Evolutionary conservation across 371 early-diverging fungal genomes (phyloP), one percentile per base, ranked within the genome.

Genomic region (Actinomortierella ambigua): DNA sequence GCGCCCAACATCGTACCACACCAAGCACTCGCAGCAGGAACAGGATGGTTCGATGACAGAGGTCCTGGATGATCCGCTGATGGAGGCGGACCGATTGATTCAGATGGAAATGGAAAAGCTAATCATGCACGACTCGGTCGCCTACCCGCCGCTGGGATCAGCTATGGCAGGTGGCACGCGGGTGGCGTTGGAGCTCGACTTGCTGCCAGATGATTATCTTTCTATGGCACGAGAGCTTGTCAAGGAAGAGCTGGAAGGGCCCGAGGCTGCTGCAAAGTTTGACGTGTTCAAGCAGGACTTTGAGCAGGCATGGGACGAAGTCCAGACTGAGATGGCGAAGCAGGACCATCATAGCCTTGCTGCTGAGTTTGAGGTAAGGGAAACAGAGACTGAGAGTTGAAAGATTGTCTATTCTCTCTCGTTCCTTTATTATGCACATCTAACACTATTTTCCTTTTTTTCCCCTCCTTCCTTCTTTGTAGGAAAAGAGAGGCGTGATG

Each of bases 401-500:
- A n/a, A n/a, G n/a, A n/a, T n/a, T n/a, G n/a, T n/a, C n/a, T n/a
- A n/a, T n/a, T n/a, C n/a, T n/a, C n/a, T n/a, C n/a, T n/a, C n/a
- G n/a, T 11, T 41, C 42, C 42, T 8, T 41, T 41, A 17, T 20
- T 22, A 13, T 49, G 4, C 2, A 11, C 49, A 13, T 22, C 2
- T 22, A 13, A 23, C 24, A 2, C 4, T 5, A 13, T 49, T 14
- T 49, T 20, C 24, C 22, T 24, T 49, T 26, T 28, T 22, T 15
- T 49, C 50, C 3, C 15, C 2, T 49, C 6, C 24, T 0, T 24
- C 8, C 15, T 49, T 20, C 2, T 51, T 50, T 66, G 28, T 65
- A 85, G 81, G 58, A 75, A 2, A 86, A 89, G 55, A 88, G 92
- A n/a, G 83, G 84, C 55, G 57, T 77, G 6, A 94, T 95, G 94